Evolutionary conservation across 441 rosid species (phyloP).

Genomic region (Euphorbia schlechtendalii): DNA sequence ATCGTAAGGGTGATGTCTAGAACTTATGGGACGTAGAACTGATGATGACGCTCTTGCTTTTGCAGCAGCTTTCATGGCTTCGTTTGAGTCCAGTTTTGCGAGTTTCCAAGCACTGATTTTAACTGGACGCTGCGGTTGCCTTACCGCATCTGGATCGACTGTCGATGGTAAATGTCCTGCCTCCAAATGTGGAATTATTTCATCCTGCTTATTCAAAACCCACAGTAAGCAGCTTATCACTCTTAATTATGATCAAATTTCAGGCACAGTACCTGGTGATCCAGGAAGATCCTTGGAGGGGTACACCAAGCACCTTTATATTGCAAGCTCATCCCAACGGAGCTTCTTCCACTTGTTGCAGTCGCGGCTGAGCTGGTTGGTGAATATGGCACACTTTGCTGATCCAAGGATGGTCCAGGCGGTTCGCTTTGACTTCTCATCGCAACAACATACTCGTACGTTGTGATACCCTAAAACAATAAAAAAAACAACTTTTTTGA

Average conservation of each 20-base stretch:
- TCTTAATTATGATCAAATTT: too few species aligned
- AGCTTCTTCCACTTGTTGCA: slow-evolving; percentile 84
- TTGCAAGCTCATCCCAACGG: slow-evolving; percentile 74
- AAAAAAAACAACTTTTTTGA: slow-evolving; percentile 10
- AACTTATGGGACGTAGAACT: slow-evolving; percentile 60
- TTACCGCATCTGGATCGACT: slow-evolving; percentile 64
- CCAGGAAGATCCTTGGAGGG: slow-evolving; percentile 96
- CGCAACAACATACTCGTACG: slow-evolving; percentile 90
- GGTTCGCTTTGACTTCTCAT: slow-evolving; percentile 84
- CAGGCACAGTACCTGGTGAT: slow-evolving; percentile 57
- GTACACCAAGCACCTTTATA: slow-evolving; percentile 91
- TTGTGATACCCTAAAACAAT: slow-evolving; percentile 72
- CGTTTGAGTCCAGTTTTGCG: slow-evolving; percentile 74
- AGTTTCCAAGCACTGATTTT: slow-evolving; percentile 94
- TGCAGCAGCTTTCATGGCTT: slow-evolving; percentile 80
- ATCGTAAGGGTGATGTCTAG: slow-evolving; percentile 46
- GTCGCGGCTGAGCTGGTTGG: slow-evolving; percentile 88
- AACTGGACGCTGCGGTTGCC: slow-evolving; percentile 59
- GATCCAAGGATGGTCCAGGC: slow-evolving; percentile 68
- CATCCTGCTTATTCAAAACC: slow-evolving; percentile 47
- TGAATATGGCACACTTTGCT: slow-evolving; percentile 64
- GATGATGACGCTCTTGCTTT: slow-evolving; percentile 90
- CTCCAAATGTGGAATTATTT: slow-evolving; percentile 82
- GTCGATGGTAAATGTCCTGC: slow-evolving; percentile 73
- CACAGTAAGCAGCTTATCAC: not conserved